Evolutionary conservation across 495 filamentous ascomycete genomes (phyloP), one percentile per base, ranked within the genome.

Genomic region (Corynascus novoguineensis): DNA sequence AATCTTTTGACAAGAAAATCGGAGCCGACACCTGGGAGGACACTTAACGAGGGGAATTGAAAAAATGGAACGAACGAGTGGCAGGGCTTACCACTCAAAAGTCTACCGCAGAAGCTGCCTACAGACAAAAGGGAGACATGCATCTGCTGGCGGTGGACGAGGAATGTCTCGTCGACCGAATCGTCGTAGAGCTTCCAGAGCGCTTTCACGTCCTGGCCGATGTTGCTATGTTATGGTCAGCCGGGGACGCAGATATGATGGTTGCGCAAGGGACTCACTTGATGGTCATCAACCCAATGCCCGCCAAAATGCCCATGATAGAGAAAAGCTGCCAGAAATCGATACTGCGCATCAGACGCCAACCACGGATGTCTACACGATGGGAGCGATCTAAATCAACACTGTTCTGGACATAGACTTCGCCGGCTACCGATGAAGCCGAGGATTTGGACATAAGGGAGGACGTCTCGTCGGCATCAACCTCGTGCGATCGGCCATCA

Each of bases 241-340:
- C 58, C 47, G 53, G 31, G 3, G 6, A 29, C 11, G 4, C 11
- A 37, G 2, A 19, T 34, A 10, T 21, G 17, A 3, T 52, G 8
- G 44, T 12, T 14, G 28, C 5, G 17, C 11, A 21, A 21, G 15
- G 25, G 45, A 81, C 89, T 72, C 75, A 95, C 90, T 98, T 98
- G 69, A 98, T 98, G 3, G 95, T 97, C 93, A 98, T 98, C 65
- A 97, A 71, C 11, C 93, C 93, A 66, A 96, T 88, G 40, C 93
- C 93, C 19, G 90, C 90, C 58, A 97, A 75, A 15, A 97, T 79
- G 31, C 86, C 92, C 81, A 97, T 86, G 35, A 95, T 82, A 49
- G 81, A 62, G 68, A 90, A 97, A 37, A 95, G 73, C 62, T 93
- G 84, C 89, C 91, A 97, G 71, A 97, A 98, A 49, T 96, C 89